Percentiles rank a stretch among this genome's conserved stretches.
phyloP scores from a whole-genome alignment of 495 filamentous ascomycete genomes.

The Tuber indicum region DNA sequence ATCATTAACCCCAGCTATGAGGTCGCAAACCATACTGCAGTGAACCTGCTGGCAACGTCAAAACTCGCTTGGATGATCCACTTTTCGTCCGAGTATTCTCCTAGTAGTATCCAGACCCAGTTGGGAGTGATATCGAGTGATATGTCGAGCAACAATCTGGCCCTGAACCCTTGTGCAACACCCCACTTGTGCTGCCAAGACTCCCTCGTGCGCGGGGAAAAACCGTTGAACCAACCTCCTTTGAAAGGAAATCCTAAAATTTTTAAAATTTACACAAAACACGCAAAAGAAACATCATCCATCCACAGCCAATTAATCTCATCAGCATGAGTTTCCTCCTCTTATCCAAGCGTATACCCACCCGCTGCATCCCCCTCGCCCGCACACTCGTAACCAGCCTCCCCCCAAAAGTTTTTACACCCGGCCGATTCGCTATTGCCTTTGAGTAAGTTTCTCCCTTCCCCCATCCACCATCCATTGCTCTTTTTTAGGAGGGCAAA shows the following conservation, averaged over 20 bases:
- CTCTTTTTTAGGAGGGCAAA: neutral
- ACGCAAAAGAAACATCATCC: neutral
- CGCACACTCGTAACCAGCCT: neutral
- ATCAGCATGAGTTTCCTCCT: neutral
- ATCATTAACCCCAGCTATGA: no score
- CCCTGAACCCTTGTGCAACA: neutral
- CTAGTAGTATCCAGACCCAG: neutral
- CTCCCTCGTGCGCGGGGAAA: neutral
- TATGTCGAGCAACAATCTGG: neutral
- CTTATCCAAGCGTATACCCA: neutral
- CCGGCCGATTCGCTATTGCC: slow-evolving; percentile 61
- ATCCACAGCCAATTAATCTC: neutral
- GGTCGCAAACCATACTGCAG: no score
- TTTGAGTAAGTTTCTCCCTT: slow-evolving; percentile 60
- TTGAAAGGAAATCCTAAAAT: neutral
- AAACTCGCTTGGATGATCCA: no score
- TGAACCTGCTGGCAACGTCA: no score
- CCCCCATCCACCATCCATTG: slow-evolving; percentile 1
- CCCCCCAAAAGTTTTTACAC: neutral
- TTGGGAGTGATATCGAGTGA: neutral
- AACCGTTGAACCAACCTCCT: neutral
- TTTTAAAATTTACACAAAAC: neutral
- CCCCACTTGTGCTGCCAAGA: neutral
- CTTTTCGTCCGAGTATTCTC: no score
- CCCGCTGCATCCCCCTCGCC: neutral